Evolutionary conservation across 78 protist species (phyloP).

Genomic region (Guillardia theta): DNA sequence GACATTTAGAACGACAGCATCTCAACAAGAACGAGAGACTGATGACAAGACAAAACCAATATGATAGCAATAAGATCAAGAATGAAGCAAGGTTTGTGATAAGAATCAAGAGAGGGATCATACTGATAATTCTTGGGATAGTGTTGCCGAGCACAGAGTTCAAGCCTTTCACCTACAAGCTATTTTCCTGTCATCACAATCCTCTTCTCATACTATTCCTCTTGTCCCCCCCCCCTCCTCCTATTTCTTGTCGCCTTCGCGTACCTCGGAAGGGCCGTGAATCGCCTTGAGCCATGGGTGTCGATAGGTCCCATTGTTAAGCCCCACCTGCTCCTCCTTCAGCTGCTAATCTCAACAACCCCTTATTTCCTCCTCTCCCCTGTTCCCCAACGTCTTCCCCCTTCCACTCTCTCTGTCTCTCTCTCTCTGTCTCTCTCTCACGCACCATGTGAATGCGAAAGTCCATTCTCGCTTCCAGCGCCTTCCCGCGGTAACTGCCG

Average conservation of each 20-base stretch:
- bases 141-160: conserved; percentile 6
- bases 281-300: conserved; percentile 13
- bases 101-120: background rate
- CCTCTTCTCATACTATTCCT: background rate
- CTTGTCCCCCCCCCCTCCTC: background rate
- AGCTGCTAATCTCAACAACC: too few species aligned
- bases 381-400: too few species aligned
- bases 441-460: too few species aligned
- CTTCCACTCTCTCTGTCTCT: too few species aligned
- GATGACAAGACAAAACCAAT: background rate
- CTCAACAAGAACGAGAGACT: background rate
- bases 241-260: background rate
- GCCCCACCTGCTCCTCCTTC: background rate
- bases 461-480: too few species aligned
- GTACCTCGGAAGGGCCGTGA: conserved; percentile 37
- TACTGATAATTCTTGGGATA: background rate
- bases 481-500: too few species aligned
- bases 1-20: background rate
- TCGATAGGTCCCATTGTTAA: conserved; percentile 8
- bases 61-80: too few species aligned
- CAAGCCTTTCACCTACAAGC: background rate
- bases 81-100: background rate
- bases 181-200: background rate
- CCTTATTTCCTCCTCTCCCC: too few species aligned
- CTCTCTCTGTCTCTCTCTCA: too few species aligned